A percentile compares a stretch with the other conserved stretches of the same genome.
phyloP scores from a whole-genome alignment of 805 yeast genomes.

The Candida pini region DNA sequence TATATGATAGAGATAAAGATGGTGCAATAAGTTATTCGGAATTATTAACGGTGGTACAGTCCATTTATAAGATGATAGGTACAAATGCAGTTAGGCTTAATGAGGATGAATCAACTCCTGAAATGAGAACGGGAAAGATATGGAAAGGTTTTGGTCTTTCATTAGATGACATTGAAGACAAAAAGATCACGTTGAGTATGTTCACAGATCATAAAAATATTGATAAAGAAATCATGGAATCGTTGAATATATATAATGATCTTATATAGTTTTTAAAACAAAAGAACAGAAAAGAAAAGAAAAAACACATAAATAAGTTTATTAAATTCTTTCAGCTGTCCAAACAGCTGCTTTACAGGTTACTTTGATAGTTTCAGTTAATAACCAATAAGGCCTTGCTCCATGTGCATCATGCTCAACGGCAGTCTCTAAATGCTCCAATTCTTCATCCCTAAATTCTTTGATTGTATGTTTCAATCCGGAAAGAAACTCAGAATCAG shows the following conservation, averaged over 20 bases:
- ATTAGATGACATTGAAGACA: slow-evolving; percentile 67
- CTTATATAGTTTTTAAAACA: slow-evolving; percentile 13
- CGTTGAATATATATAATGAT: slow-evolving; percentile 52
- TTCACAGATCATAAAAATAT: slow-evolving; percentile 75
- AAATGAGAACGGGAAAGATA: slow-evolving; percentile 74
- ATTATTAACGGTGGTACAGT: slow-evolving; percentile 68
- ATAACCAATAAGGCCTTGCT: slow-evolving; percentile 85
- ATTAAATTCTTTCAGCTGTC: slow-evolving; percentile 81
- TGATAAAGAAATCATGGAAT: slow-evolving; percentile 70
- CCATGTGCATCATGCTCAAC: slow-evolving; percentile 84
- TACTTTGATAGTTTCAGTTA: slow-evolving; percentile 81
- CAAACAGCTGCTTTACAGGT: slow-evolving; percentile 86
- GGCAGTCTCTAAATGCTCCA: slow-evolving; percentile 94
- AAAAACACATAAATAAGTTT: background rate
- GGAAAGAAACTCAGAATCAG: slow-evolving; percentile 49
- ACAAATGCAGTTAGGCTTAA: slow-evolving; percentile 76
- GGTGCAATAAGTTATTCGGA: slow-evolving; percentile 76
- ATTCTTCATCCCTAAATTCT: slow-evolving; percentile 85
- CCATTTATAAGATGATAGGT: slow-evolving; percentile 94
- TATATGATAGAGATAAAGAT: slow-evolving; percentile 78
- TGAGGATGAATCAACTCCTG: slow-evolving; percentile 90
- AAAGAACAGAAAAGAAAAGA: background rate
- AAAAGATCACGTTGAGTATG: slow-evolving; percentile 73
- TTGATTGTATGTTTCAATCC: slow-evolving; percentile 58
- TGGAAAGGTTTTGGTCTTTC: slow-evolving; percentile 41